These are phyloP conservation scores for Punctularia strigosozonata DNA, from an alignment of 768 basidiomycete genomes.

Conservation along the genomic window DNA sequence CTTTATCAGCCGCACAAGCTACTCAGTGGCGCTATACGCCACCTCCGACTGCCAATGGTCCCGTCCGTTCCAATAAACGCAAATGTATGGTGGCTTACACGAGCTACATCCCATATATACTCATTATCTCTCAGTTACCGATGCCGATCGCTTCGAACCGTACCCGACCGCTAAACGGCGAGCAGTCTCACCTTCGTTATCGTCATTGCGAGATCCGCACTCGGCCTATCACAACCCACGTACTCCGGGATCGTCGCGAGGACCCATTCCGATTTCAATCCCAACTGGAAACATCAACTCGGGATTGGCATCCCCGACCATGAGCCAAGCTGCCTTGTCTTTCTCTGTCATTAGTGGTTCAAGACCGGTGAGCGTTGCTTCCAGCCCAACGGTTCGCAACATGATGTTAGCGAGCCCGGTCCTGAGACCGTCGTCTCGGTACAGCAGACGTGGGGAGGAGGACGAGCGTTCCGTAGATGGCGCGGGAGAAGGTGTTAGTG, in stretches of 20 bases:
- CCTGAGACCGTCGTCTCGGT: constrained; percentile 51
- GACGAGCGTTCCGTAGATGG: constrained; percentile 69
- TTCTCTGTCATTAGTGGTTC: constrained; percentile 23
- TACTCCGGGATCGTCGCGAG: constrained; percentile 22
- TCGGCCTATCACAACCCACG: constrained; percentile 37
- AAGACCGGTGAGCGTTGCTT: constrained; percentile 43
- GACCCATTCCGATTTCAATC: constrained; percentile 44
- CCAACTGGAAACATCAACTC: constrained; percentile 61
- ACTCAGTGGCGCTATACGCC: constrained; percentile 76
- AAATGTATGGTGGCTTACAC: constrained; percentile 39
- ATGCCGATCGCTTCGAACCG: constrained; percentile 79
- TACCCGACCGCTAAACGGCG: constrained; percentile 73
- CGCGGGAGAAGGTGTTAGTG: constrained; percentile 65
- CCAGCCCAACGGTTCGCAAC: constrained; percentile 65
- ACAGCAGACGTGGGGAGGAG: constrained; percentile 32
- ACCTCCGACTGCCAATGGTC: constrained; percentile 64
- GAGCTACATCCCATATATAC: constrained; percentile 1
- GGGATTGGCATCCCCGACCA: constrained; percentile 62
- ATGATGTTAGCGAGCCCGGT: constrained; percentile 71
- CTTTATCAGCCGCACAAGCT: constrained; percentile 39
- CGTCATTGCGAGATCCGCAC: constrained; percentile 52
- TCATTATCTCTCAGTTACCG: constrained; percentile 25
- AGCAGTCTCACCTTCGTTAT: constrained; percentile 72
- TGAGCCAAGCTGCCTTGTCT: constrained; percentile 36
- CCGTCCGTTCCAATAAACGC: constrained; percentile 70